Evolutionary conservation across 176 grass and related monocot genomes (phyloP), one percentile per base, ranked within the genome.

Genomic region (Alopecurus myosuroides): DNA sequence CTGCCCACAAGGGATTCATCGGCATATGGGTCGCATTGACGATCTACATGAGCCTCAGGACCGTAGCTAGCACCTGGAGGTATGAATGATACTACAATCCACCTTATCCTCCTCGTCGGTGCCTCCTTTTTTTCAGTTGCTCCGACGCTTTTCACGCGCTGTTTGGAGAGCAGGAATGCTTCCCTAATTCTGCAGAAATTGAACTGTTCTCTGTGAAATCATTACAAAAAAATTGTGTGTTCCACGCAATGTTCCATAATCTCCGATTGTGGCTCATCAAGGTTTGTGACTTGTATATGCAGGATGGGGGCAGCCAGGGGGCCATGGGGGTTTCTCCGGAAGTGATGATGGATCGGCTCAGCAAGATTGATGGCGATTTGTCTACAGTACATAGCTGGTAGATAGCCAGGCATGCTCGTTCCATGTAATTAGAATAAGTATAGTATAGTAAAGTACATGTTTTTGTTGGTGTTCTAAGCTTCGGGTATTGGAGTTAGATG

Each of bases 21-120:
- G 97, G 97, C 67, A 91, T 99, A 87, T 99, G 97, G 97, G 26
- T 99, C 75, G 91, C 97, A 86, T 81, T 99, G 85, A 99, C 97
- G 28, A 91, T 94, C 86, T 99, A 99, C 71, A 97, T 99, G 97
- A 94, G 81, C 79, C 81, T 99, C 78, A 89, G 97, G 78, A 92
- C 89, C 79, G 50, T 96, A 85, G 97, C 94, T 69, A 93, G 97
- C 76, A 89, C 82, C 69, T 99, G 89, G 97, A 99, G 95, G 95
- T 93, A 95, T 72, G 75, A 77, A 93, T 26, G 30, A 85, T 74
- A 78, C 86, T 19, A 82, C 25, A 15, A 41, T 74, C 51, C n/a
- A 20, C 81, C 62, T 72, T 29, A 87, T 41, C 63, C 37, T 74
- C 41, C 22, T 48, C 70, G 11, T 79, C 58, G 20, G 46, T 25